A percentile compares a stretch with the other conserved stretches of the same genome.
Evolutionary conservation across 129 eudicot genomes (phyloP).

Genomic region (Heracleum sosnowskyi): DNA sequence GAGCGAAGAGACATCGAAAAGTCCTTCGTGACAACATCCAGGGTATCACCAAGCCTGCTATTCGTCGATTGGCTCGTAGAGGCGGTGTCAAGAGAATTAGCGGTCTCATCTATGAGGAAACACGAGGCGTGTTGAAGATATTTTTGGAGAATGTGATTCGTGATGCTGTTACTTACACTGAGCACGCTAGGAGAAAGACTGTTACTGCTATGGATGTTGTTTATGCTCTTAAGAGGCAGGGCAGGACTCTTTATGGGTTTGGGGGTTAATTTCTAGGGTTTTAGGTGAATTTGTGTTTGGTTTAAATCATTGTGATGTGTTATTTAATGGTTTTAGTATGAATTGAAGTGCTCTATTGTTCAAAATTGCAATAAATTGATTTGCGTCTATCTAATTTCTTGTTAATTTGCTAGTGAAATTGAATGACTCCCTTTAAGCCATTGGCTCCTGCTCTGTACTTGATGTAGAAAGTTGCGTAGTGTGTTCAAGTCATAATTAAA

Average conservation of each 20-base stretch:
- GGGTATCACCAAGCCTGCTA: slow-evolving; percentile 8
- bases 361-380: neutral
- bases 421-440: too few species aligned
- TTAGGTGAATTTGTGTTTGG: neutral
- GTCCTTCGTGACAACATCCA: slow-evolving; percentile 7
- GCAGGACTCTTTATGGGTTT: neutral
- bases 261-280: neutral
- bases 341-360: neutral
- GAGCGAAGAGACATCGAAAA: neutral
- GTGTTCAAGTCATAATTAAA: too few species aligned
- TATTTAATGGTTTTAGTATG: neutral
- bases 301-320: neutral
- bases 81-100: slow-evolving; percentile 6
- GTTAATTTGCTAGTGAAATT: neutral
- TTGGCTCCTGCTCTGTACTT: too few species aligned
- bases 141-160: slow-evolving; percentile 11
- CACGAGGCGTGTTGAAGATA: neutral
- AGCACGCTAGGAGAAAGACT: slow-evolving; percentile 8
- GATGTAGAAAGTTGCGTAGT: too few species aligned
- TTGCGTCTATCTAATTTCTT: neutral
- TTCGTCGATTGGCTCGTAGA: neutral
- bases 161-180: slow-evolving; percentile 2
- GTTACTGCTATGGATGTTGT: slow-evolving; percentile 10
- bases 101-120: slow-evolving; percentile 1
- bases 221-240: slow-evolving; percentile 6